These are phyloP conservation scores for Microbotryum silenes-acaulis DNA, from an alignment of 1,284 basidiomycete genomes.

Conservation along the genomic window DNA sequence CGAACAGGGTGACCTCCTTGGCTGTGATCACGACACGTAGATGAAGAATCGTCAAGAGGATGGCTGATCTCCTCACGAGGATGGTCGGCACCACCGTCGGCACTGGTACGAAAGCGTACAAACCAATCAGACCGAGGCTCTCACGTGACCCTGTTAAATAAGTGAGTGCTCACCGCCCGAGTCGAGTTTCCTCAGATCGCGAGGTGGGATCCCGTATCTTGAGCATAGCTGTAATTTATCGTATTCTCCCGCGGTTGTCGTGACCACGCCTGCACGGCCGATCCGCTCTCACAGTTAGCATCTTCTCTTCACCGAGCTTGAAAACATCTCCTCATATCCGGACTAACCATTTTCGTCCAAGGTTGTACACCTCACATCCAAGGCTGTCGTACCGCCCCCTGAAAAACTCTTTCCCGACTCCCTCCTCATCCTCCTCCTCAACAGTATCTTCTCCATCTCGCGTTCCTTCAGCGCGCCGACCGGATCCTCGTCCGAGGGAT, in stretches of 20 bases:
- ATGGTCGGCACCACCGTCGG: conserved; percentile 60
- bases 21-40: conserved; percentile 90
- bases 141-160: neutral
- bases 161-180: conserved; percentile 49
- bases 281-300: neutral
- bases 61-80: conserved; percentile 74
- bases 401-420: too few relatives aligned
- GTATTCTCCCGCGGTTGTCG: conserved; percentile 82
- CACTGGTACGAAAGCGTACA: conserved; percentile 69
- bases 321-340: too few relatives aligned
- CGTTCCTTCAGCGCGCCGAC: too few relatives aligned
- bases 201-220: conserved; percentile 72
- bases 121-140: neutral
- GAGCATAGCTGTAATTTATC: conserved; percentile 79
- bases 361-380: conserved; percentile 29
- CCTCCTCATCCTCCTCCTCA: too few relatives aligned
- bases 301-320: neutral
- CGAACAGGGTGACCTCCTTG: conserved; percentile 85
- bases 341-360: conserved; percentile 22
- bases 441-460: too few relatives aligned
- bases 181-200: conserved; percentile 95
- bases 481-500: too few relatives aligned
- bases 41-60: conserved; percentile 82
- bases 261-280: conserved; percentile 59
- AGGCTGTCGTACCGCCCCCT: neutral